Conservation (phyloP, 1,284 basidiomycete genomes). For the Heliocybe sulcata region DNA sequence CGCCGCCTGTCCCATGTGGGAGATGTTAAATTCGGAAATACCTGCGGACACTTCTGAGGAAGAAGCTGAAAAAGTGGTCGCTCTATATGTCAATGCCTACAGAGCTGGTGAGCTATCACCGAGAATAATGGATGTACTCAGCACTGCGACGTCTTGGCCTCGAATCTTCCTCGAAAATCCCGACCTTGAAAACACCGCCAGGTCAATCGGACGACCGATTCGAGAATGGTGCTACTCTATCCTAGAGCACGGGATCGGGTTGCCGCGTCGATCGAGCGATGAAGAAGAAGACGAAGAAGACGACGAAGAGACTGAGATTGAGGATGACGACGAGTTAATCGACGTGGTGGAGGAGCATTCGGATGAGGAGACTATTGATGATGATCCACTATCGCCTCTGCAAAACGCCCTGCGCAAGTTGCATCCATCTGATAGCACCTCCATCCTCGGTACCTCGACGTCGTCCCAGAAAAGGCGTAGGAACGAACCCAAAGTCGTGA, state of each 20-base stretch:
- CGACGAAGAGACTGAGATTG: slow-evolving; percentile 15
- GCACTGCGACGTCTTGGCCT: slow-evolving; percentile 61
- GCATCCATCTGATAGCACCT: slow-evolving; percentile 24
- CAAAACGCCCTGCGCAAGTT: slow-evolving; percentile 59
- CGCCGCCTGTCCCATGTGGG: slow-evolving; percentile 44
- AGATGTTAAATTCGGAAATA: slow-evolving; percentile 31
- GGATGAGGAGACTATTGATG: slow-evolving; percentile 25
- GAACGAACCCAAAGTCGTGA: slow-evolving; percentile 34
- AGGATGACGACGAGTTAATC: slow-evolving; percentile 47
- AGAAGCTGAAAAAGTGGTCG: slow-evolving; percentile 28
- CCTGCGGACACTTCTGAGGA: slow-evolving; percentile 21
- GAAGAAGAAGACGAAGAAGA: slow-evolving; percentile 12
- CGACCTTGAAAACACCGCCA: slow-evolving; percentile 55
- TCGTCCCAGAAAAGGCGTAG: slow-evolving; percentile 12
- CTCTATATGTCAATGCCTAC: slow-evolving; percentile 55
- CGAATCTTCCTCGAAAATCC: slow-evolving; percentile 70
- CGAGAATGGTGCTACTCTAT: slow-evolving; percentile 65
- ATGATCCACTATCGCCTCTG: slow-evolving; percentile 58
- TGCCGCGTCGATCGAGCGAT: slow-evolving; percentile 25
- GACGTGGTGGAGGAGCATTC: slow-evolving; percentile 44
- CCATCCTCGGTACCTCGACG: slow-evolving; percentile 16
- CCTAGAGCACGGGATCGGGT: slow-evolving; percentile 57
- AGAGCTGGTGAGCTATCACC: slow-evolving; percentile 50
- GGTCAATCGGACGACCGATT: slow-evolving; percentile 54
- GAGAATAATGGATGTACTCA: slow-evolving; percentile 50